phyloP scores from a whole-genome alignment of 257 asterid species.

The Sherardia arvensis region DNA sequence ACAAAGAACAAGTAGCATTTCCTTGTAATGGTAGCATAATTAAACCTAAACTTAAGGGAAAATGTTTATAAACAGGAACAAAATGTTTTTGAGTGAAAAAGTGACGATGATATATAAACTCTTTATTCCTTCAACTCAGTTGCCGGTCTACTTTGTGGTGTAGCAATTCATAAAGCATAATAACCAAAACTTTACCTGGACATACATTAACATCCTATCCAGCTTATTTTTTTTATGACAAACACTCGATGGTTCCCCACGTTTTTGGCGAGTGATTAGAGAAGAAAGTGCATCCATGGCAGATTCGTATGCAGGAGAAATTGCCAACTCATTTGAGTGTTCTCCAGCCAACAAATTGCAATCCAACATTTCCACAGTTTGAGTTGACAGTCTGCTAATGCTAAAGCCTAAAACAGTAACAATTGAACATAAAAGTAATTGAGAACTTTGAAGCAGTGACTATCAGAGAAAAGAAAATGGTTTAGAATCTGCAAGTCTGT shows the following conservation, averaged over 20 bases:
- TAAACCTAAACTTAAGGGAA: background rate
- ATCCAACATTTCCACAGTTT: slow-evolving; percentile 30
- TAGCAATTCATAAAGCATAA: background rate
- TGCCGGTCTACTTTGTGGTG: background rate
- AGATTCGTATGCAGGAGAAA: slow-evolving; percentile 48
- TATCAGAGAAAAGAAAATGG: background rate
- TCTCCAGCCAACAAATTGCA: slow-evolving; percentile 28
- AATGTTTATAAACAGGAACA: background rate
- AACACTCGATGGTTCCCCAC: slow-evolving; percentile 34
- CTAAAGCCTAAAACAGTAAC: slow-evolving; percentile 21
- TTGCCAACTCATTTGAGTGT: slow-evolving; percentile 20
- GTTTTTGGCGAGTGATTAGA: slow-evolving; percentile 54
- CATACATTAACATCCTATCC: slow-evolving; percentile 61
- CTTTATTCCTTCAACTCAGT: background rate
- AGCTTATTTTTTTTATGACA: slow-evolving; percentile 36
- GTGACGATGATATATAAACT: background rate
- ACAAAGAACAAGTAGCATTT: slow-evolving; percentile 20
- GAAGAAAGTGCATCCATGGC: slow-evolving; percentile 92
- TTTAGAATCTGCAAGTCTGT: background rate
- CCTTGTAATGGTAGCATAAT: background rate
- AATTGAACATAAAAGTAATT: slow-evolving; percentile 3
- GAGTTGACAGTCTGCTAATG: slow-evolving; percentile 24
- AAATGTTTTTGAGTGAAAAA: background rate
- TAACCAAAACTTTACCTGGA: slow-evolving; percentile 37
- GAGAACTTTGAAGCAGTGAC: background rate